A percentile compares a stretch with the other conserved stretches of the same genome.
Conservation (phyloP, 306 rosid species). For the Quercus variabilis region DNA sequence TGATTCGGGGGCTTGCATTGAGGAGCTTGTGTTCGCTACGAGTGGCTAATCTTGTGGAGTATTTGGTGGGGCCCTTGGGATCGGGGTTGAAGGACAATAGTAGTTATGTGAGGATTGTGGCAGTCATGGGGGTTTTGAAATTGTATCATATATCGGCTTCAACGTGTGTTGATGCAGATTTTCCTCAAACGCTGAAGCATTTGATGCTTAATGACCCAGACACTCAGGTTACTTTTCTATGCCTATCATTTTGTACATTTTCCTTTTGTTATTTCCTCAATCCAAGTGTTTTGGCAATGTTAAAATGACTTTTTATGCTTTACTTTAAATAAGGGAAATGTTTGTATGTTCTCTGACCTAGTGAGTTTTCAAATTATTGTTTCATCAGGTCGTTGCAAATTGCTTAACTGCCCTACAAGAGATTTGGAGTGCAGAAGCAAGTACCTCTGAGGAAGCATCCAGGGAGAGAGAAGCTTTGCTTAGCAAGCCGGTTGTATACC, state of each 20-base stretch:
- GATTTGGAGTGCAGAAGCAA: constrained; percentile 89
- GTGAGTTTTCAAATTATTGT: constrained; percentile 9
- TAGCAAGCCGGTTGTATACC: constrained; percentile 82
- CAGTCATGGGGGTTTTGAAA: constrained; percentile 87
- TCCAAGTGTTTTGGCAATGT: not conserved
- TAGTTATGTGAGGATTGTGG: constrained; percentile 89
- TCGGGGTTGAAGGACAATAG: constrained; percentile 87
- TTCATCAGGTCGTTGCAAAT: constrained; percentile 85
- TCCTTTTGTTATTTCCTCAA: constrained; percentile 6
- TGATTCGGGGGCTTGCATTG: constrained; percentile 94
- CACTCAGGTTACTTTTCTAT: constrained; percentile 62
- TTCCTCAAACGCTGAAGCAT: constrained; percentile 73
- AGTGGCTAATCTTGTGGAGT: constrained; percentile 88
- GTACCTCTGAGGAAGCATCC: constrained; percentile 81
- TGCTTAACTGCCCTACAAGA: constrained; percentile 94
- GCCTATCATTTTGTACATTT: not conserved
- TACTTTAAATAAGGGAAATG: not conserved
- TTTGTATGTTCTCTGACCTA: not conserved
- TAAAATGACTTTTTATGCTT: not conserved
- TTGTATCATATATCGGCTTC: constrained; percentile 90
- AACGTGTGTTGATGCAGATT: constrained; percentile 91
- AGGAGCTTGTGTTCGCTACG: constrained; percentile 93
- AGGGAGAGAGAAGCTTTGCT: constrained; percentile 91
- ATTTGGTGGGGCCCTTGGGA: constrained; percentile 94
- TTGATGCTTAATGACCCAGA: constrained; percentile 86